These are phyloP conservation scores for Trichophyton benhamiae DNA, from an alignment of 2,329 filamentous ascomycete species.

Conservation along the genomic window DNA sequence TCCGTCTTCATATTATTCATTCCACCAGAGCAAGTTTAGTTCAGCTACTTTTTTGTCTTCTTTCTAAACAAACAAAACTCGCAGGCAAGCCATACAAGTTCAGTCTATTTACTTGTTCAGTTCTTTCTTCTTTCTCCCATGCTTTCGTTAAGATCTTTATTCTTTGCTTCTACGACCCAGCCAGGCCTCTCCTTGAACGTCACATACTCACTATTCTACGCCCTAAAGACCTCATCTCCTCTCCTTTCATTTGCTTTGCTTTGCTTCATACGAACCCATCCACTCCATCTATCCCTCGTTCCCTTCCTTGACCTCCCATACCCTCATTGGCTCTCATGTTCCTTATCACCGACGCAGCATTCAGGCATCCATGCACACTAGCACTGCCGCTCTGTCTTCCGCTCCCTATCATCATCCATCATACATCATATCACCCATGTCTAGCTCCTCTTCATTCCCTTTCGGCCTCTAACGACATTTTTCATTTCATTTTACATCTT, in stretches of 20 bases:
- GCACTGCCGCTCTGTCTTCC: background rate
- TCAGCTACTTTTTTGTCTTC: background rate
- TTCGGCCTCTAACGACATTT: background rate
- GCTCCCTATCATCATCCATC: background rate
- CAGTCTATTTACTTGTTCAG: background rate
- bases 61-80: background rate
- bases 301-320: background rate
- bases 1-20: background rate
- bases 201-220: background rate
- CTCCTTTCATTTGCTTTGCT: too few relatives aligned
- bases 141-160: background rate
- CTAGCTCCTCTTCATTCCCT: background rate
- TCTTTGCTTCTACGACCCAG: background rate
- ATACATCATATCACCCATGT: background rate
- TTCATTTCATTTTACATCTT: background rate
- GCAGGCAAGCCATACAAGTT: background rate
- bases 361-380: background rate
- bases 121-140: background rate
- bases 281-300: too few relatives aligned
- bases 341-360: background rate
- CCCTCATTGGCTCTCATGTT: background rate
- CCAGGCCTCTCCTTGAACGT: background rate
- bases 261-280: too few relatives aligned
- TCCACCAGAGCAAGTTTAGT: conserved; percentile 6
- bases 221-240: background rate